Percentiles rank a stretch among this genome's conserved stretches.
Evolutionary conservation across 2,329 filamentous ascomycete species (phyloP).

Genomic region (Cladosporium velox): DNA sequence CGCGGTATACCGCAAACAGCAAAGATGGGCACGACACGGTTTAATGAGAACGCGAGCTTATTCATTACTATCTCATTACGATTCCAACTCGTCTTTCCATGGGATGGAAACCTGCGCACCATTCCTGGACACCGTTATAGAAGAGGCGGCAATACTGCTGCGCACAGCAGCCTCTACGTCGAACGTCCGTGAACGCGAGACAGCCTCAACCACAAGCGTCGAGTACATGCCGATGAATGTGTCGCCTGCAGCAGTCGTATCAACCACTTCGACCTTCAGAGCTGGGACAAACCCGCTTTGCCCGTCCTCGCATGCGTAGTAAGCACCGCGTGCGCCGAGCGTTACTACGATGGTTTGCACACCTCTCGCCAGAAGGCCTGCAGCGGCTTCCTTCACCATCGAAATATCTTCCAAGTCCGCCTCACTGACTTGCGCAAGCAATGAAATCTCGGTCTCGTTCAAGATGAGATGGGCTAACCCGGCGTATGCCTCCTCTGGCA

Average conservation of each 20-base stretch:
- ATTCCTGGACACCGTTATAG: slow-evolving; percentile 63
- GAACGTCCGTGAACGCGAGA: slow-evolving; percentile 38
- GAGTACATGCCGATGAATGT: slow-evolving; percentile 91
- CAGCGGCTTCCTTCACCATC: neutral
- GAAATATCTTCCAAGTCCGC: slow-evolving; percentile 32
- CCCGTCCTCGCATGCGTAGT: slow-evolving; percentile 31
- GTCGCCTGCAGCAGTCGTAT: slow-evolving; percentile 92
- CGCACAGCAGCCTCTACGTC: slow-evolving; percentile 60
- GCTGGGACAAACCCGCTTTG: slow-evolving; percentile 46
- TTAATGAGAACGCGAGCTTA: neutral
- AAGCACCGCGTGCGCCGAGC: slow-evolving; percentile 60
- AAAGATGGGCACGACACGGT: neutral
- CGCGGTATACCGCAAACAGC: neutral
- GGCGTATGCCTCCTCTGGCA: slow-evolving; percentile 67
- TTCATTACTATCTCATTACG: neutral
- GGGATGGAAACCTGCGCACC: slow-evolving; percentile 45
- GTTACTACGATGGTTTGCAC: slow-evolving; percentile 81
- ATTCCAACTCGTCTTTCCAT: neutral
- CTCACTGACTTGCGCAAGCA: slow-evolving; percentile 52
- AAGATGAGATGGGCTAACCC: slow-evolving; percentile 77
- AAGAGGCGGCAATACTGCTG: slow-evolving; percentile 59
- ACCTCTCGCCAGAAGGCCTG: slow-evolving; percentile 61
- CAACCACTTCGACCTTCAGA: slow-evolving; percentile 74
- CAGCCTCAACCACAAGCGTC: slow-evolving; percentile 43
- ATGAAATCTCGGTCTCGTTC: slow-evolving; percentile 84